Base-by-base conservation (phyloP, 2,329 filamentous ascomycete species). In the Colletotrichum plurivorum region DNA sequence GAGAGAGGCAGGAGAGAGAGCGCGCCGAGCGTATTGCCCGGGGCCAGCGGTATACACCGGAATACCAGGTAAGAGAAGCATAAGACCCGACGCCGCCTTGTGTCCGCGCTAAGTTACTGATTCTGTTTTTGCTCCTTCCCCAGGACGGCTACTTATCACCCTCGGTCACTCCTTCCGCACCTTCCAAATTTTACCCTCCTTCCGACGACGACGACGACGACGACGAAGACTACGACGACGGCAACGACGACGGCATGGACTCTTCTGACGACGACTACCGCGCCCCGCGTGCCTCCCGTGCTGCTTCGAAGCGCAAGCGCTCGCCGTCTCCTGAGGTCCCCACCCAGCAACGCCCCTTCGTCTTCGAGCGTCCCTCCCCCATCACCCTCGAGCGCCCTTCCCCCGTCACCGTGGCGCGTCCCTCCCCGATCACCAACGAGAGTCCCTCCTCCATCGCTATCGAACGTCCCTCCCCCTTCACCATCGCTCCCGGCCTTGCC, bases 201-300 rank as follows among this genome's bases (percentile, higher is more conserved):
- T 31, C 41, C 41, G 12, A 5, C 52, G 10, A 51, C 49, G n/a
- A n/a, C n/a, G n/a, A n/a, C n/a, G n/a, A 55, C 16, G n/a, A 48
- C 13, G n/a, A 49, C 31, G 63, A 55, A 22, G 2, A 27, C n/a
- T 31, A 31, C 27, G 58, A 63, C 27, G 55, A 51, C 53, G 54
- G 45, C 0, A 51, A 46, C 45, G 53, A 43, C 5, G 5, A 53
- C 13, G 15, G 2, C 15, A 60, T 43, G 4, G 58, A n/a, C 16
- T 57, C 41, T 10, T 46, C 55, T 18, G 18, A 68, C 13, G 53
- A 46, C 51, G 65, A 65, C 18, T 68, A 68, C 15, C 22, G 46
- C 18, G 22, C 22, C 22, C 22, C 22, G 22, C 22, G 4, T 22
- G 22, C 65, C 54, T 31, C 9, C 12, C 36, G 20, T 16, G 22